Percentiles rank a stretch among this genome's conserved stretches.
Evolutionary conservation across 352 stramenopile species (phyloP).

Genomic region (Phytopythium helicoides): DNA sequence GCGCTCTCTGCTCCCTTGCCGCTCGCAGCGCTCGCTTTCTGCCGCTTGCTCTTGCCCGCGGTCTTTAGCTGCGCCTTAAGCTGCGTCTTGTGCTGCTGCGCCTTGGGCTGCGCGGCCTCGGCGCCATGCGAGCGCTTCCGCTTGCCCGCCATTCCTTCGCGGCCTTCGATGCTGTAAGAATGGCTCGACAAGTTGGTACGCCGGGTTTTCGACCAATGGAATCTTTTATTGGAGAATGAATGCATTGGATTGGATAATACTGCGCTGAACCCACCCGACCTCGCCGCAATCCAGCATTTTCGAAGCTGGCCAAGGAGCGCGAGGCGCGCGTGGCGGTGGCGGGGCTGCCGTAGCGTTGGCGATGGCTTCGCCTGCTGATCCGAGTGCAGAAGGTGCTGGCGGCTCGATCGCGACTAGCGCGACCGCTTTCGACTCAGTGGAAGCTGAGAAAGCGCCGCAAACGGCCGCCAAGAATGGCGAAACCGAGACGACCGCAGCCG

Average conservation of each 20-base stretch:
- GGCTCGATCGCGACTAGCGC: no score
- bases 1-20: conserved; percentile 9
- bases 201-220: conserved; percentile 2
- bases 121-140: conserved; percentile 21
- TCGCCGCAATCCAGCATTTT: no score
- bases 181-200: conserved; percentile 11
- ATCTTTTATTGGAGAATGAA: background rate
- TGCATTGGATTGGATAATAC: background rate
- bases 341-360: no score
- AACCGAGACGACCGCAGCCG: background rate
- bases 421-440: no score
- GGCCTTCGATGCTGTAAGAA: conserved; percentile 3
- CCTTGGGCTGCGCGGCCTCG: background rate
- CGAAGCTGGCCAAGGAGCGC: no score
- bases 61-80: conserved; percentile 5
- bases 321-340: no score
- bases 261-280: background rate
- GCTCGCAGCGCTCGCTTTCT: conserved; percentile 5
- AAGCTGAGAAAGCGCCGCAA: no score
- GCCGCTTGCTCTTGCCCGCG: conserved; percentile 7
- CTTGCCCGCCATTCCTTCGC: conserved; percentile 25
- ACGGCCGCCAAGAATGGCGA: background rate
- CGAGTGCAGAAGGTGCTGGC: no score
- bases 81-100: conserved; percentile 23
- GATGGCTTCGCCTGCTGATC: no score